Evolutionary conservation across 768 basidiomycete species (phyloP), one percentile per base, ranked within the genome.

Genomic region (Hericium erinaceus): DNA sequence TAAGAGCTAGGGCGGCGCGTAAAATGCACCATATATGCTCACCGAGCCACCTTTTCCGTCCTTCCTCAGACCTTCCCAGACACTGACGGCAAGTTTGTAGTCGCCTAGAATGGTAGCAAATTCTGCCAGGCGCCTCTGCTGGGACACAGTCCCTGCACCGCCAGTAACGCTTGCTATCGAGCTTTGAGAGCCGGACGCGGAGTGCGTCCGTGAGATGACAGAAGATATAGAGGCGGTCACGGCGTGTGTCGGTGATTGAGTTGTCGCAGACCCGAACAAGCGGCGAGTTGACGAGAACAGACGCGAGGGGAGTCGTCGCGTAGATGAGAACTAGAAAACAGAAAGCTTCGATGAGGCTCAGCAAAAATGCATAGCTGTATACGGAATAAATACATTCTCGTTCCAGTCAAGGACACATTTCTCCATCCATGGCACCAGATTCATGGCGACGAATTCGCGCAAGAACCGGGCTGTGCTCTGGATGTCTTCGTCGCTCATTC

Each of bases 351-450:
- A 9, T 16, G 55, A 61, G 39, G 48, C 33, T 33, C 8, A 33
- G 33, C 33, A 33, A 33, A 33, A 10, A 33, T 33, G 33, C 33
- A 33, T 9, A 10, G 33, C 6, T 33, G 33, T 33, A 33, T 33
- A 8, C 52, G 57, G 7, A 40, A 54, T 51, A 68, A 74, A 50
- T 64, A 89, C 87, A 58, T 77, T 77, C 74, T 98, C 95, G 67
- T 97, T 98, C 92, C 94, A 95, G 61, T 95, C 91, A 49, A 92
- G 63, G 5, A 95, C 89, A 69, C 85, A 87, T 65, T 87, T 91
- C 73, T 98, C 95, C 92, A 98, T 95, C 91, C 91, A 98, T 1
- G 95, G 95, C 2, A 98, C 69, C 48, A 98, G 71, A 66, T 89
- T 94, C 83, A 89, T 92, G 11, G 86, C 84, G 3, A 92, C 77